Base-by-base conservation (phyloP, 352 stramenopile species). In the Aphanomyces cochlioides region DNA sequence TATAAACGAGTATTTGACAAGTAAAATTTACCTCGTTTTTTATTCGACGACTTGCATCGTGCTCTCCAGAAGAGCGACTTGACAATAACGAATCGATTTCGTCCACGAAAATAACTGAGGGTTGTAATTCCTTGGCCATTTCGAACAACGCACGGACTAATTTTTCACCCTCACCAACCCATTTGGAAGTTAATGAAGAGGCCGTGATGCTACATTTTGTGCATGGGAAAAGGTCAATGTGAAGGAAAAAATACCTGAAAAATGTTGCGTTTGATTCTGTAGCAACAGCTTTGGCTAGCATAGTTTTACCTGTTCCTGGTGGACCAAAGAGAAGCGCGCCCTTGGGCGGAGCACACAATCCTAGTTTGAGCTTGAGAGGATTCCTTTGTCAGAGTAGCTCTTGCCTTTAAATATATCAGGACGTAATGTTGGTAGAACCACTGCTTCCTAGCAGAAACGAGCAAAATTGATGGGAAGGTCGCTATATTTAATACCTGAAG, bases 81-180 rank as follows among this genome's bases (percentile, higher is more conserved):
- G 86, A 89, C 10, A 97, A 66, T 56, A 97, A 67, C 47, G 88
- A 84, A 48, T 97, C 90, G 63, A 96, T 95, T 59, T 97, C 90
- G 56, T 97, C 90, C 60, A 97, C 84, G 53, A 97, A 97, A 21
- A 97, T 88, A 36, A 97, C 89, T 4, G 85, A 80, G 1, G 89
- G 89, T 56, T 92, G 84, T 1, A 92, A 74, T 59, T 95, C 88
- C 6, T 84, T 78, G 4, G 95, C 96, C 74, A 97, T 90, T 36
- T 85, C 74, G 67, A 99, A 99, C 1, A 99, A 82, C 13, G 90
- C 90, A 28, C 90, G 76, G 38, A 99, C 86, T 36, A 99, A 77
- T 73, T 99, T 98, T 77, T 99, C 96, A 34, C 89, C 86, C 75
- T 97, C 86, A 4, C 90, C 90, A 17, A 96, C 87, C 89, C 89